Evolutionary conservation across 441 rosid genomes (phyloP), one percentile per base, ranked within the genome.

Genomic region (Biscutella laevigata): DNA sequence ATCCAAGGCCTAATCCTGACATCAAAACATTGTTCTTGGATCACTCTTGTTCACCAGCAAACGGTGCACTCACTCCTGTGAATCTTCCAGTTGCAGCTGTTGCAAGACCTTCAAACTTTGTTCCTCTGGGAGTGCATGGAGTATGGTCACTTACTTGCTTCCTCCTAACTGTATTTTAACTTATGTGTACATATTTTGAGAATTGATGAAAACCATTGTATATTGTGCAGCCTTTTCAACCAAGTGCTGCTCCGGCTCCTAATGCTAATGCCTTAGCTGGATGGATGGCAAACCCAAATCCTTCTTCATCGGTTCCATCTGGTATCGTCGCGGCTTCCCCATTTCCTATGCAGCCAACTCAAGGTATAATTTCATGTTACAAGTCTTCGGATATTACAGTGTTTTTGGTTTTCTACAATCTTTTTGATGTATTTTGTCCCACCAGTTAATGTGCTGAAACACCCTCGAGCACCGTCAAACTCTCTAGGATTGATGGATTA

Each of bases 1-100:
- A 84, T 39, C 96, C 92, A 5, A 83, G 95, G 79, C 68, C 92
- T 43, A 91, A 91, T 58, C 96, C 98, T 32, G 96, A 91, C 61
- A 91, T 87, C 40, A 86, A 84, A 69, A 91, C 98, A 39, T 49
- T 91, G 62, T 91, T 91, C 70, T 79, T 72, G 46, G 96, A 91
- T 63, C 98, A 91, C 53, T 38, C 85, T 39, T 91, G 96, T 41
- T 28, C 83, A 5, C 81, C 94, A 49, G 42, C 88, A 57, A 91
- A 87, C 50, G 96, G 95, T 63, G 86, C 81, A 22, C 77, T 88
- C 48, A 67, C 86, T 38, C 84, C 94, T 34, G 82, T 78, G 63
- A 86, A 79, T 63, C 84, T 84, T 30, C 79, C 90, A 26, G 76
- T 83, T 54, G 80, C 88, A 2, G 79, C 86, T 47, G 79, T 82